Evolutionary conservation across 257 asterid genomes (phyloP), one percentile per base, ranked within the genome.

Genomic region (Solanum ahanhuiri): DNA sequence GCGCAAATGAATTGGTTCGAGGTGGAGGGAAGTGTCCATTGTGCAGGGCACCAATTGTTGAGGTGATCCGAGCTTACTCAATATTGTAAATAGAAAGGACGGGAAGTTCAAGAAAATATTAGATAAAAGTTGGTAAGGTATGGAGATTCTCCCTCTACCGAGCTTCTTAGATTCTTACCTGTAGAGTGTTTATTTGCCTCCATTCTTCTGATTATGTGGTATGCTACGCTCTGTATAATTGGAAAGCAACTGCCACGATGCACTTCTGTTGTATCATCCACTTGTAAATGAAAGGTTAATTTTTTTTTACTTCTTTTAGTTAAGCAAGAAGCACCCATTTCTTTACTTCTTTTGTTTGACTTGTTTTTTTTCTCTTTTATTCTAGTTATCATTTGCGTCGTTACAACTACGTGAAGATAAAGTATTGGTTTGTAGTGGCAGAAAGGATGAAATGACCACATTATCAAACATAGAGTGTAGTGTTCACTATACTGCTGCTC

Each of bases 41-140:
- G 90, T 96, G 99, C 87, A 91, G 98, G 89, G 98, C 99, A 70
- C 98, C 99, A 9, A 95, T 95, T 79, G 93, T 96, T 17, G 98
- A 94, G 94, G 99, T 96, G 92, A 90, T 96, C 86, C 92, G 97
- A 89, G 98, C 99, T 89, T 96, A 96, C 95, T 92, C 98, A 77
- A 93, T 95, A 91, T 90, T 94, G 90, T 96, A 92, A 91, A 92
- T 54, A 43, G 82, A 10, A 51, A 84, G 75, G 82, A 84, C 82
- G 20, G 48, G 63, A 84, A 84, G 54, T 22, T 33, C 3, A 25
- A 48, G 85, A 89, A 60, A 87, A 39, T 33, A 34, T 73, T 23
- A 85, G 82, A 48, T 84, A 86, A 71, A 89, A 85, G 89, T 75
- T 77, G 90, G 86, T 64, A 83, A 77, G 90, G 75, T 70, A 18